A percentile compares a stretch with the other conserved stretches of the same genome.
phyloP scores from a whole-genome alignment of 73 alveolate species.

The Paramecium pentaurelia region DNA sequence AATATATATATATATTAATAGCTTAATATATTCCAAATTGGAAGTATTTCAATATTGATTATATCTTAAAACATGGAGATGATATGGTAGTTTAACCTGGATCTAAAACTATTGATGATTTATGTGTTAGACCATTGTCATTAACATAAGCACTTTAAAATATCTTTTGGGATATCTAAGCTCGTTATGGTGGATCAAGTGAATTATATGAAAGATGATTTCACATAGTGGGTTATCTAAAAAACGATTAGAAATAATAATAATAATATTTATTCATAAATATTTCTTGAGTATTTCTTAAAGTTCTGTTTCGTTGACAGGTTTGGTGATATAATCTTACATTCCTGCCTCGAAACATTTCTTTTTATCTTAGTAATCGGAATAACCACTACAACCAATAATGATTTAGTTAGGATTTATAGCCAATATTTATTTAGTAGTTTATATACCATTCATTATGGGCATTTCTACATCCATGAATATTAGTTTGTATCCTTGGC shows the following conservation, averaged over 20 bases:
- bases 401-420: not conserved
- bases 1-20: not conserved
- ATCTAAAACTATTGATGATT: slow-evolving; percentile 57
- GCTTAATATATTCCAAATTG: slow-evolving; percentile 54
- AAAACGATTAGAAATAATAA: not conserved
- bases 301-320: not conserved
- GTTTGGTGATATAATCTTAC: slow-evolving; percentile 46
- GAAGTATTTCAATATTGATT: slow-evolving; percentile 60
- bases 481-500: slow-evolving; percentile 34
- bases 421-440: slow-evolving; percentile 19
- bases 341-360: slow-evolving; percentile 42
- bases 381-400: slow-evolving; percentile 52
- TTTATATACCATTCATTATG: slow-evolving; percentile 18
- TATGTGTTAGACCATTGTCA: slow-evolving; percentile 65
- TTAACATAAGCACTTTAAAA: slow-evolving; percentile 42
- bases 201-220: slow-evolving; percentile 19
- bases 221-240: not conserved
- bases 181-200: slow-evolving; percentile 36
- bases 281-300: not conserved
- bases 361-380: not conserved
- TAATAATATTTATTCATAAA: not conserved
- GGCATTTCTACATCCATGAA: slow-evolving; percentile 63
- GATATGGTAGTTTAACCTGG: slow-evolving; percentile 50
- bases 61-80: slow-evolving; percentile 58
- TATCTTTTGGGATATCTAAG: slow-evolving; percentile 18